Evolutionary conservation across 1,139 yeast genomes (phyloP).

Genomic region (Diutina mesorugosa): DNA sequence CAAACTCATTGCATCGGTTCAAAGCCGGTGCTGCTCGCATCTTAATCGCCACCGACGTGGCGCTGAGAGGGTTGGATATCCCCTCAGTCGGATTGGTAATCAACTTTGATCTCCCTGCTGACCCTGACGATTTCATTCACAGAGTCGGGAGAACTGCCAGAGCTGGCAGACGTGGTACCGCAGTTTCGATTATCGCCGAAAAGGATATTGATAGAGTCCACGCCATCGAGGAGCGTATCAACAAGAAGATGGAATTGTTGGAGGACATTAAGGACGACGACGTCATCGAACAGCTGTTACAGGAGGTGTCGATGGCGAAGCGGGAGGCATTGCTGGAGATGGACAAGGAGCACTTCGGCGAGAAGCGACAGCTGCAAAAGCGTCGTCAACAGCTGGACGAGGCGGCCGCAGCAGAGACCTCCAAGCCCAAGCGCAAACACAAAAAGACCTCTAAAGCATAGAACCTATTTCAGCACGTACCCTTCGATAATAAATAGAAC

Average conservation of each 20-base stretch:
- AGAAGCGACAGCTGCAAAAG: constrained; percentile 44
- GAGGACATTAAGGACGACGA: constrained; percentile 61
- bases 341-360: constrained; percentile 87
- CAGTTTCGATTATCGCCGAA: constrained; percentile 64
- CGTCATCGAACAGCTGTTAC: constrained; percentile 60
- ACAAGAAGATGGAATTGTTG: constrained; percentile 62
- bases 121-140: constrained; percentile 93
- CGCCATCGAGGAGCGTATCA: constrained; percentile 78
- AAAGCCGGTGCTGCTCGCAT: constrained; percentile 91
- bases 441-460: neutral
- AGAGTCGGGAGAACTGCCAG: constrained; percentile 99
- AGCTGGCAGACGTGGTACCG: constrained; percentile 66
- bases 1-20: constrained; percentile 82
- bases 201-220: constrained; percentile 72
- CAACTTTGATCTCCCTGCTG: constrained; percentile 89
- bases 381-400: constrained; percentile 7
- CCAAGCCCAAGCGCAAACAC: neutral
- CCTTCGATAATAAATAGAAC: constrained; percentile 28
- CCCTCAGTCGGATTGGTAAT: constrained; percentile 84
- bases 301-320: constrained; percentile 66
- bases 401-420: neutral
- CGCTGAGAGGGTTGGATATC: constrained; percentile 93
- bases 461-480: neutral
- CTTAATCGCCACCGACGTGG: constrained; percentile 89
- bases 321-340: constrained; percentile 85